Evolutionary conservation across 2,329 filamentous ascomycete genomes (phyloP).

Genomic region (Cladorrhinum sp.): DNA sequence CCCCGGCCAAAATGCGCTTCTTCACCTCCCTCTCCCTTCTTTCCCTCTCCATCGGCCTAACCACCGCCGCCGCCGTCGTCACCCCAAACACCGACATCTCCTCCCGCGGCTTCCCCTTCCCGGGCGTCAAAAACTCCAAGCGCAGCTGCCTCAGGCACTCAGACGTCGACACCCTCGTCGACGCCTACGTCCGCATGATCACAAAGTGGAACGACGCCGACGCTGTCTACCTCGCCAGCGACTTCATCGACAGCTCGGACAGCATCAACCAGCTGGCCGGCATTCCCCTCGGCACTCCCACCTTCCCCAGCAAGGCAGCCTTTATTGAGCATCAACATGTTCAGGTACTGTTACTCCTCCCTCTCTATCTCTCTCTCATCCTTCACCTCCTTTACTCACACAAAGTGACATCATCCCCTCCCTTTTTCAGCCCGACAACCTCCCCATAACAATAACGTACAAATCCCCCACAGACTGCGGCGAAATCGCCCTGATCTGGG

Average conservation of each 20-base stretch:
- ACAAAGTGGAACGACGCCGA: slow-evolving; percentile 22
- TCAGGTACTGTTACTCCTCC: slow-evolving; percentile 7
- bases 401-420: not conserved
- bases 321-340: slow-evolving; percentile 28
- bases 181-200: slow-evolving; percentile 23
- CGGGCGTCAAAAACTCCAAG: not conserved
- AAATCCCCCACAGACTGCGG: slow-evolving; percentile 31
- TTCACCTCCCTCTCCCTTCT: not conserved
- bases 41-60: not conserved
- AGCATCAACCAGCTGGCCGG: slow-evolving; percentile 34
- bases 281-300: slow-evolving; percentile 30
- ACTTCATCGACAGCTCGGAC: slow-evolving; percentile 34
- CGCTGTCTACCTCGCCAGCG: slow-evolving; percentile 25
- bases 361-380: not conserved
- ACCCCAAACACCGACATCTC: not conserved
- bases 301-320: slow-evolving; percentile 32
- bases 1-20: not conserved
- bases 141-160: slow-evolving; percentile 15
- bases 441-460: slow-evolving; percentile 29
- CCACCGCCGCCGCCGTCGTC: not conserved
- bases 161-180: slow-evolving; percentile 19
- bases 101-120: not conserved
- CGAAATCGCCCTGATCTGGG: slow-evolving; percentile 34
- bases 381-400: not conserved
- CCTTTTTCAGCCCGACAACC: slow-evolving; percentile 27